phyloP scores from a whole-genome alignment of 1,284 basidiomycete species.

The Pseudozyma thailandica region DNA sequence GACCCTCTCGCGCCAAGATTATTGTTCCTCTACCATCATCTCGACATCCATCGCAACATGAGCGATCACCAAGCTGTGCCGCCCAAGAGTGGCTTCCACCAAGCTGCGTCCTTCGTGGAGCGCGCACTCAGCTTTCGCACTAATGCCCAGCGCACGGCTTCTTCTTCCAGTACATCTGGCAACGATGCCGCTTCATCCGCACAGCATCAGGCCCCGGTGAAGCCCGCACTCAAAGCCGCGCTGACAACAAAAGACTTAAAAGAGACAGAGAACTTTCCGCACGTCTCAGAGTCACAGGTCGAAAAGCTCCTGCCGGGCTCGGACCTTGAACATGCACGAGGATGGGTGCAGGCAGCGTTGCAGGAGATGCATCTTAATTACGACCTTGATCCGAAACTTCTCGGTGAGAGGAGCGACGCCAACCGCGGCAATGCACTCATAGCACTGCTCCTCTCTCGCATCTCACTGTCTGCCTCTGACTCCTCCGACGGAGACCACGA shows the following conservation, averaged over 20 bases:
- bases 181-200: slow-evolving; percentile 2
- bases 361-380: slow-evolving; percentile 60
- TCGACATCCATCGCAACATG: neutral
- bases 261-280: slow-evolving; percentile 33
- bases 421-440: slow-evolving; percentile 50
- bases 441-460: slow-evolving; percentile 41
- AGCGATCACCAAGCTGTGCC: neutral
- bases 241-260: slow-evolving; percentile 20
- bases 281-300: slow-evolving; percentile 28
- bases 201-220: neutral
- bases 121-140: slow-evolving; percentile 42
- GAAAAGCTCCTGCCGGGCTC: slow-evolving; percentile 34
- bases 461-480: slow-evolving; percentile 4
- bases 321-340: slow-evolving; percentile 15
- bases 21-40: no score
- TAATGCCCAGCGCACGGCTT: slow-evolving; percentile 15
- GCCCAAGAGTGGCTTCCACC: slow-evolving; percentile 40
- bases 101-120: slow-evolving; percentile 47
- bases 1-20: no score
- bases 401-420: slow-evolving; percentile 46
- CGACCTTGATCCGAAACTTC: slow-evolving; percentile 52
- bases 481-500: slow-evolving; percentile 3
- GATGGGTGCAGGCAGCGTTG: slow-evolving; percentile 41
- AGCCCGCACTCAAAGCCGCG: slow-evolving; percentile 10
- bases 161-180: slow-evolving; percentile 7